These are phyloP conservation scores for Tetrapisispora fleetii DNA, from an alignment of 805 yeast species.

Conservation along the genomic window DNA sequence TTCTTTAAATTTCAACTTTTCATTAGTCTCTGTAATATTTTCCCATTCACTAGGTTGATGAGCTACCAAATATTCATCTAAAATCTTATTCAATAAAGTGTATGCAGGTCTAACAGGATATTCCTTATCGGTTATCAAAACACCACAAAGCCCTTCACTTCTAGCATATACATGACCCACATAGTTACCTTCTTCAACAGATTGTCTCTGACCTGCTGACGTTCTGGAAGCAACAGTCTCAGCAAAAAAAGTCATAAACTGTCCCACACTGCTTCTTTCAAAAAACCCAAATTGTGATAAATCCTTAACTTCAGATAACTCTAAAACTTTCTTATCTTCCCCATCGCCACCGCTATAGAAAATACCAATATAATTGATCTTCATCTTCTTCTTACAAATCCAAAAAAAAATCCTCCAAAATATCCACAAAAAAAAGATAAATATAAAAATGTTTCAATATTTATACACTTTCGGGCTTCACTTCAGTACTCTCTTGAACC, in stretches of 20 bases:
- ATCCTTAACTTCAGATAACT: slow-evolving; percentile 72
- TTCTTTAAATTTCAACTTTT: slow-evolving; percentile 30
- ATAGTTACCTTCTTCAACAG: slow-evolving; percentile 85
- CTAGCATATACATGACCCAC: slow-evolving; percentile 88
- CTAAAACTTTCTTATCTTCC: slow-evolving; percentile 50
- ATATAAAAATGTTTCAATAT: too few relatives aligned
- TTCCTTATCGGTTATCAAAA: slow-evolving; percentile 85
- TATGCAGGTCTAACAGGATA: slow-evolving; percentile 97
- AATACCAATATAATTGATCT: slow-evolving; percentile 83
- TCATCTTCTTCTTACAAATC: slow-evolving; percentile 41
- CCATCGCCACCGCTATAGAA: slow-evolving; percentile 35
- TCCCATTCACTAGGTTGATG: slow-evolving; percentile 73
- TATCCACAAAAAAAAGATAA: too few relatives aligned
- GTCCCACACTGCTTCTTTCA: slow-evolving; percentile 73
- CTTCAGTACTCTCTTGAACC: too few relatives aligned
- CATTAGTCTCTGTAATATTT: slow-evolving; percentile 35
- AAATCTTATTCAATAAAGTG: slow-evolving; percentile 77
- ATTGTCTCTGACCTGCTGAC: slow-evolving; percentile 79
- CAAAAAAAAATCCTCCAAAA: not conserved
- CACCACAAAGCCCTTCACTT: slow-evolving; percentile 85
- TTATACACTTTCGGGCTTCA: too few relatives aligned
- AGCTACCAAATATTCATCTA: slow-evolving; percentile 80
- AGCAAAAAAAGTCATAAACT: slow-evolving; percentile 90
- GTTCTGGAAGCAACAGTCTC: slow-evolving; percentile 88
- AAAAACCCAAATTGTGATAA: slow-evolving; percentile 81